phyloP scores from a whole-genome alignment of 192 early-diverging fungal species.

The Coemansia sp. region DNA sequence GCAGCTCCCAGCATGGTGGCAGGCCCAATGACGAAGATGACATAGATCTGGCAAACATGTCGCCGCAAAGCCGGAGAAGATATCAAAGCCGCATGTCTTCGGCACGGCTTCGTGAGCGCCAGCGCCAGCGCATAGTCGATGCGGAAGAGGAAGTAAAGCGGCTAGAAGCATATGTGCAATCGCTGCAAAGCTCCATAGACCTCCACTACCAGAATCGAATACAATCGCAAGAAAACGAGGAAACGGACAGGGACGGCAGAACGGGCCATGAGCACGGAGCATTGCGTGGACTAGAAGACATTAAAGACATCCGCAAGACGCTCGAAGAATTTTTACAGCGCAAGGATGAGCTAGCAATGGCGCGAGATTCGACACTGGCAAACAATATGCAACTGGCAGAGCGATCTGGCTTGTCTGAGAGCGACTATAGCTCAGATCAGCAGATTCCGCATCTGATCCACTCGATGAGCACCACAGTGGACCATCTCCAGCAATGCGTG shows the following conservation, averaged over 20 bases:
- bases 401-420: no score
- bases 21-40: background rate
- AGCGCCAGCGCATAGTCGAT: constrained; percentile 19
- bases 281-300: constrained; percentile 1
- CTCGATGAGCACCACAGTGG: constrained; percentile 19
- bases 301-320: constrained; percentile 5
- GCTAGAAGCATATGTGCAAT: constrained; percentile 24
- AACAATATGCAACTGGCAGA: no score
- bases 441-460: constrained; percentile 3
- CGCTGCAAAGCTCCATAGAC: constrained; percentile 20
- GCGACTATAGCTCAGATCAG: background rate
- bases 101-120: constrained; percentile 42
- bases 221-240: background rate
- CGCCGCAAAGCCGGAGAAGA: constrained; percentile 44
- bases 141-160: constrained; percentile 16
- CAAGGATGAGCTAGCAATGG: background rate
- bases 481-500: constrained; percentile 21
- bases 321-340: constrained; percentile 1
- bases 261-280: background rate
- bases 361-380: background rate
- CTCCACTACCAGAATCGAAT: constrained; percentile 6
- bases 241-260: background rate
- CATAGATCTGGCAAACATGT: constrained; percentile 16
- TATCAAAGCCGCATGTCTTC: constrained; percentile 46
- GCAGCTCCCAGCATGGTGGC: background rate